phyloP scores from a whole-genome alignment of 441 rosid species.

The Arabidopsis lyrata region DNA sequence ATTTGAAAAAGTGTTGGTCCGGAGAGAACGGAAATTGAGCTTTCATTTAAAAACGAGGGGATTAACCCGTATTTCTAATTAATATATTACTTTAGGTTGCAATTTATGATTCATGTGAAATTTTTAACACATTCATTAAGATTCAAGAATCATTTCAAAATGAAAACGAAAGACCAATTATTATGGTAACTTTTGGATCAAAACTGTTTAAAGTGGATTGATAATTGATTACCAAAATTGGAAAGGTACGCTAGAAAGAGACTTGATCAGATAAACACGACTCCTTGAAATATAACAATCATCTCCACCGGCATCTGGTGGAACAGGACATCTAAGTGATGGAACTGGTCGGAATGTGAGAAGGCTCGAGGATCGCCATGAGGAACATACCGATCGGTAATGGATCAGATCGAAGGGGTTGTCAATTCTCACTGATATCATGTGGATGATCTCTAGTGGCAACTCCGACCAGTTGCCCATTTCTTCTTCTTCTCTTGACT shows the following conservation, averaged over 20 bases:
- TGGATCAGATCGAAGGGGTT: conserved; percentile 1
- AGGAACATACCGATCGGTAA: not conserved
- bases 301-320: not conserved
- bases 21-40: too few species aligned
- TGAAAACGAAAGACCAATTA: not conserved
- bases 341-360: not conserved
- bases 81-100: too few species aligned
- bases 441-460: not conserved
- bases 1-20: too few species aligned
- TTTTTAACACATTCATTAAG: too few species aligned
- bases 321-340: conserved; percentile 8
- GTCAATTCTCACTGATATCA: not conserved
- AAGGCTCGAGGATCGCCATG: not conserved
- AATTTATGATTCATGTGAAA: too few species aligned
- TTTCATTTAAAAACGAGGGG: too few species aligned
- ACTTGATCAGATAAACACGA: not conserved
- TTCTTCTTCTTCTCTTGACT: not conserved
- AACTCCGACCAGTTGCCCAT: not conserved
- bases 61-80: too few species aligned
- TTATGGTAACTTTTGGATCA: not conserved
- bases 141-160: not conserved
- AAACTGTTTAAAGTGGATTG: not conserved
- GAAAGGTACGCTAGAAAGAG: not conserved
- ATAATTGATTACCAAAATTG: not conserved
- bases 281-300: not conserved